Evolutionary conservation across 768 basidiomycete genomes (phyloP), one percentile per base, ranked within the genome.

Genomic region (Leccinum disarticulatum): DNA sequence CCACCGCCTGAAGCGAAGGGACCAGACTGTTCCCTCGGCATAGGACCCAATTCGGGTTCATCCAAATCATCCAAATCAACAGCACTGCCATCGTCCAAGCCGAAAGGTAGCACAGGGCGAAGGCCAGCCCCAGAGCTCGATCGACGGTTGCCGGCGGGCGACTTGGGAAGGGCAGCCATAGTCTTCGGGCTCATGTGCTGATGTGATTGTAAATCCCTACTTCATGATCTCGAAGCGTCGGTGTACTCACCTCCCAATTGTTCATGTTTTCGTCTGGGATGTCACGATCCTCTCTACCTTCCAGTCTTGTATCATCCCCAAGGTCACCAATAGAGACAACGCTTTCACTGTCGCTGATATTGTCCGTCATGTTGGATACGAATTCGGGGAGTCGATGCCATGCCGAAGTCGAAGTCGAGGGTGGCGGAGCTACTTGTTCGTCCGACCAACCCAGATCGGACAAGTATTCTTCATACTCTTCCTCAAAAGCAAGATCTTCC

Each of bases 161-260:
- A 95, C 72, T 95, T 95, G 0, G 95, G 91, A 51, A 98, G 79
- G 9, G 93, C 90, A 13, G 91, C 91, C 86, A 98, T 90, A 3
- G 94, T 95, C 75, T 93, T 91, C 4, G 94, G 93, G 64, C 95
- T 96, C 89, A 98, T 91, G 69, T 96, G 95, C 95, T 95, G 63
- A 19, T 62, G 28, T 41, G 9, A 56, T 41, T 41, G 6, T 61
- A 50, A 55, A 43, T 35, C 57, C 7, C 25, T 14, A 25, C 13
- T 35, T 27, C 15, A 47, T 13, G 56, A 13, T 51, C 56, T 27
- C 49, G 8, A 51, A 56, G 58, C 56, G 47, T 25, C 17, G 56
- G 22, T 10, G 1, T 8, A 67, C 87, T 71, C 64, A 94, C 95
- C 89, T 95, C 95, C 95, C 95, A 98, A 65, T 95, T 93, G 68